These are phyloP conservation scores for Xylaria grammica DNA, from an alignment of 495 filamentous ascomycete genomes.

Conservation along the genomic window DNA sequence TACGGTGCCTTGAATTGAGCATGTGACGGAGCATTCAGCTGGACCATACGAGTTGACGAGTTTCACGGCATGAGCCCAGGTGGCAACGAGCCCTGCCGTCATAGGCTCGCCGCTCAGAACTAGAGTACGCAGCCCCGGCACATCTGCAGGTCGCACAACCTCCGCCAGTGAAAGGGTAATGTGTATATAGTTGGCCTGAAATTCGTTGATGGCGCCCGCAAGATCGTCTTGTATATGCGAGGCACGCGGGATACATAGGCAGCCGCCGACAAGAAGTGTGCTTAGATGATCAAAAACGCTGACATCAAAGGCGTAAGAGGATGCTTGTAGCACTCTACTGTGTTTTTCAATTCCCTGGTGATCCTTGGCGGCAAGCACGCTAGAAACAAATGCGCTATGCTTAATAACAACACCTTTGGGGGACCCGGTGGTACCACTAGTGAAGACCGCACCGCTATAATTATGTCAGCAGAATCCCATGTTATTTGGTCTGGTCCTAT, in stretches of 20 bases:
- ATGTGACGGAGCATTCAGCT: conserved; percentile 44
- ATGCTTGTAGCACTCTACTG: conserved; percentile 53
- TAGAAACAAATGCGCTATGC: conserved; percentile 20
- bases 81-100: conserved; percentile 44
- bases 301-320: conserved; percentile 64
- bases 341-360: too few relatives aligned
- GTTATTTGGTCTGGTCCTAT: too few relatives aligned
- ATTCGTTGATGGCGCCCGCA: conserved; percentile 21
- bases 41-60: conserved; percentile 40
- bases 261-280: conserved; percentile 62
- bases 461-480: too few relatives aligned
- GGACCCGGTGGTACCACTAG: conserved; percentile 36
- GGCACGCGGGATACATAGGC: conserved; percentile 62
- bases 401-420: conserved; percentile 40
- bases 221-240: conserved; percentile 51
- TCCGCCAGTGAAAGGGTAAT: neutral
- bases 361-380: too few relatives aligned
- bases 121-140: conserved; percentile 54
- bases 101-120: conserved; percentile 63
- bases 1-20: neutral
- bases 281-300: conserved; percentile 59
- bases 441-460: conserved; percentile 45
- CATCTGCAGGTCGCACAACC: conserved; percentile 1
- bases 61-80: conserved; percentile 45
- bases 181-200: conserved; percentile 25